phyloP scores from a whole-genome alignment of 495 filamentous ascomycete species.

The Trichoderma parareesei region DNA sequence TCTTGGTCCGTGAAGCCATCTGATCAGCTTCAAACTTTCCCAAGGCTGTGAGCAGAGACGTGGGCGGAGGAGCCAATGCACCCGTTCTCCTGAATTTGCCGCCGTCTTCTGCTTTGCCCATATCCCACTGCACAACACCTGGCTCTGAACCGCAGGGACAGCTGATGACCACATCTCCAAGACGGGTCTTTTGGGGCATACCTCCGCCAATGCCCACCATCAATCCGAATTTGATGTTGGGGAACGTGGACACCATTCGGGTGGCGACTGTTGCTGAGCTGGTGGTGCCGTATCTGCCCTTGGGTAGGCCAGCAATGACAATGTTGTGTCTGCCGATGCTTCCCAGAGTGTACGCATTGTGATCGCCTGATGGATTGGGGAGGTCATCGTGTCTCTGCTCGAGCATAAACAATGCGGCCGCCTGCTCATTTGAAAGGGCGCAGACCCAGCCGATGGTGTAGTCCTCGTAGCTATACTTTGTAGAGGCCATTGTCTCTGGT shows the following conservation, averaged over 20 bases:
- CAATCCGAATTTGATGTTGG: slow-evolving; percentile 27
- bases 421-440: background rate
- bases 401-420: background rate
- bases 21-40: slow-evolving; percentile 22
- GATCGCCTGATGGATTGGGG: background rate
- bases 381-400: background rate
- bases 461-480: background rate
- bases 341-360: slow-evolving; percentile 25
- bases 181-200: slow-evolving; percentile 24
- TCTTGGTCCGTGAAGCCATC: slow-evolving; percentile 13
- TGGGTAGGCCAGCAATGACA: slow-evolving; percentile 33
- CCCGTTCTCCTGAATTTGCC: slow-evolving; percentile 28
- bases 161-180: slow-evolving; percentile 39
- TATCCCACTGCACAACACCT: slow-evolving; percentile 34
- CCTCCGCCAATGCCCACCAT: slow-evolving; percentile 39
- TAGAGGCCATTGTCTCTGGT: background rate
- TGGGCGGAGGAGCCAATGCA: slow-evolving; percentile 17
- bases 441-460: slow-evolving; percentile 7
- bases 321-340: slow-evolving; percentile 30
- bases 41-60: slow-evolving; percentile 22
- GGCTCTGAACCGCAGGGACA: slow-evolving; percentile 18
- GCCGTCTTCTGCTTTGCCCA: slow-evolving; percentile 26
- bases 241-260: slow-evolving; percentile 27
- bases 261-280: slow-evolving; percentile 24
- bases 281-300: slow-evolving; percentile 18